Percentiles rank a stretch among this genome's conserved stretches.
These are phyloP conservation scores for Jatropha podagrica DNA, from an alignment of 441 rosid species.

Conservation along the genomic window DNA sequence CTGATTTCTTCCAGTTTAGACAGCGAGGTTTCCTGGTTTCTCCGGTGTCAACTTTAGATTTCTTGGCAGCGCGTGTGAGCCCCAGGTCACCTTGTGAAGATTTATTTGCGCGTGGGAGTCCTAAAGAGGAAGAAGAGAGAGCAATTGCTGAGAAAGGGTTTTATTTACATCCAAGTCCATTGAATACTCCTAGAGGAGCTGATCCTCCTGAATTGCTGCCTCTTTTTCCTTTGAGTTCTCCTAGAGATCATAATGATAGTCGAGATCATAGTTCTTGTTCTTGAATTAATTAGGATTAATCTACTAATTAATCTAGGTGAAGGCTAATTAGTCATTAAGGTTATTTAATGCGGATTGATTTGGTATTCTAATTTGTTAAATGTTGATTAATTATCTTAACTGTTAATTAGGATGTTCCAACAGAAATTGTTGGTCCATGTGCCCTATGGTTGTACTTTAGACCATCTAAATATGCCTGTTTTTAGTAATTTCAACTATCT, in stretches of 20 bases:
- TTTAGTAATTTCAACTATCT: too few species aligned
- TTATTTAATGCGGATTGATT: neutral
- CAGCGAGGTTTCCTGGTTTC: conserved; percentile 50
- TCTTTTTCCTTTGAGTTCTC: conserved; percentile 70
- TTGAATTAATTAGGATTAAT: conserved; percentile 12
- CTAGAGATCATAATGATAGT: conserved; percentile 26
- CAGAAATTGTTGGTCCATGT: too few species aligned
- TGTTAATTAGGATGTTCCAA: neutral
- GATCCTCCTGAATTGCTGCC: conserved; percentile 66
- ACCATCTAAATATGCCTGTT: too few species aligned
- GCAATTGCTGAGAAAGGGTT: conserved; percentile 70
- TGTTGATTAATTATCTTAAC: neutral
- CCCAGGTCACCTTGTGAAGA: conserved; percentile 33
- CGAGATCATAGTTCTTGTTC: conserved; percentile 17
- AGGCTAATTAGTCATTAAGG: neutral
- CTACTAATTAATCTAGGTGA: neutral
- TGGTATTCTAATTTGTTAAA: neutral
- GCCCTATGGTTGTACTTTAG: neutral
- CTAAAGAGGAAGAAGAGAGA: conserved; percentile 41
- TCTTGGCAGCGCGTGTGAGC: conserved; percentile 42
- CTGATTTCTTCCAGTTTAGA: conserved; percentile 25
- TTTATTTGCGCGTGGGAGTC: conserved; percentile 23
- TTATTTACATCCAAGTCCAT: conserved; percentile 62
- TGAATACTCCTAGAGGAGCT: conserved; percentile 38
- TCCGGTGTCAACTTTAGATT: conserved; percentile 73